phyloP scores from a whole-genome alignment of 495 filamentous ascomycete species.

The Neurospora cerealis region DNA sequence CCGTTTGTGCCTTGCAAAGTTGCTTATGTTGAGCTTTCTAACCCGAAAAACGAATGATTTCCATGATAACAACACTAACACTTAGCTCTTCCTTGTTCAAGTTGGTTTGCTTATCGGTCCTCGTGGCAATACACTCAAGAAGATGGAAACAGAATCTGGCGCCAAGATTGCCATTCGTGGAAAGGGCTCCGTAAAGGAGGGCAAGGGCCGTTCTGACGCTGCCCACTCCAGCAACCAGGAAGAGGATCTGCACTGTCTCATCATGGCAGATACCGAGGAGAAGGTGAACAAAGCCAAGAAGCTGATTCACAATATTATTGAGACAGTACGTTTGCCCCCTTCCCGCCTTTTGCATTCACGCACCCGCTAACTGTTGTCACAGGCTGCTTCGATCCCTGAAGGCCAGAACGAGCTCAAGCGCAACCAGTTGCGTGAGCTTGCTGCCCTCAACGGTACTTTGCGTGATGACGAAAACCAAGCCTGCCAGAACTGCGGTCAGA shows the following conservation, averaged over 20 bases:
- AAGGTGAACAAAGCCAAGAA: slow-evolving; percentile 98
- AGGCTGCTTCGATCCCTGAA: slow-evolving; percentile 97
- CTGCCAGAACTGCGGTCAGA: slow-evolving; percentile 99
- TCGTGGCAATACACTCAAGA: slow-evolving; percentile 98
- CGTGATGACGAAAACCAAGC: slow-evolving; percentile 98
- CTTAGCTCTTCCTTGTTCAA: slow-evolving; percentile 78
- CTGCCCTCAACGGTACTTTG: slow-evolving; percentile 93
- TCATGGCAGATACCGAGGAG: slow-evolving; percentile 98
- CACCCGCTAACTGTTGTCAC: slow-evolving; percentile 15
- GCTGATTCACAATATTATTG: slow-evolving; percentile 93
- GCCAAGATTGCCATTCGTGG: slow-evolving; percentile 99
- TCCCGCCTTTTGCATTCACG: not conserved
- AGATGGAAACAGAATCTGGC: slow-evolving; percentile 94
- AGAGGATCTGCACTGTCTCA: slow-evolving; percentile 96
- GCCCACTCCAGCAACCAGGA: slow-evolving; percentile 99
- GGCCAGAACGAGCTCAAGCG: slow-evolving; percentile 97
- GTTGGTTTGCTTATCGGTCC: slow-evolving; percentile 99
- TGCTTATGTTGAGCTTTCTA: slow-evolving; percentile 13
- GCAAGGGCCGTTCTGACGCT: slow-evolving; percentile 96
- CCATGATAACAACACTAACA: slow-evolving; percentile 62
- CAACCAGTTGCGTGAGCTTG: slow-evolving; percentile 94
- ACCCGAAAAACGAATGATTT: slow-evolving; percentile 28
- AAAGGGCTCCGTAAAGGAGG: slow-evolving; percentile 99
- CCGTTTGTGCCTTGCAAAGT: slow-evolving; percentile 19
- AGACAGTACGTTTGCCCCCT: slow-evolving; percentile 64